Conservation (phyloP, 257 asterid genomes). For the Scutellaria baicalensis region DNA sequence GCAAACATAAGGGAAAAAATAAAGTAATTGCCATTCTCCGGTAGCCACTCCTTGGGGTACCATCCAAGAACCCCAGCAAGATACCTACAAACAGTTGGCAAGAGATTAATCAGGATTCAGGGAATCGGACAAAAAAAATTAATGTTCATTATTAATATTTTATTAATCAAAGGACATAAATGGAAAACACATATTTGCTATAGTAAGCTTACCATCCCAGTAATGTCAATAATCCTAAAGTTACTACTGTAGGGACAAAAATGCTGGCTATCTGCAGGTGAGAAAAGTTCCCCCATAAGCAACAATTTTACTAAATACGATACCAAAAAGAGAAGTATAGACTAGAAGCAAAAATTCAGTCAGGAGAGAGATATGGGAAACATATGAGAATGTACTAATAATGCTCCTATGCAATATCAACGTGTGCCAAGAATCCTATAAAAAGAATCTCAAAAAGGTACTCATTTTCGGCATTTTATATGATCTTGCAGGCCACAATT, state of each 20-base stretch:
- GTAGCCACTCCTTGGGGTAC: slow-evolving; percentile 83
- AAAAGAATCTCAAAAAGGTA: neutral
- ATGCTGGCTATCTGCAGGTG: slow-evolving; percentile 77
- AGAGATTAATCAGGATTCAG: neutral
- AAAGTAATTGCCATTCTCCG: slow-evolving; percentile 72
- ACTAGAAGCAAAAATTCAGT: neutral
- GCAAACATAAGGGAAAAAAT: slow-evolving; percentile 97
- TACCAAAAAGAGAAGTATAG: neutral
- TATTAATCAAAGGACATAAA: neutral
- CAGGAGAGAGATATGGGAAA: slow-evolving; percentile 1
- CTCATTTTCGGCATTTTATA: neutral
- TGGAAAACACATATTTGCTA: neutral
- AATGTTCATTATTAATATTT: neutral
- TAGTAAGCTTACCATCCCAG: slow-evolving; percentile 73
- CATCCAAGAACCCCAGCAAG: slow-evolving; percentile 75
- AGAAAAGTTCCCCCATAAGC: slow-evolving; percentile 22
- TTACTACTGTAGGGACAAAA: slow-evolving; percentile 78
- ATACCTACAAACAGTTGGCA: slow-evolving; percentile 48
- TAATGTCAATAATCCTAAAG: slow-evolving; percentile 66
- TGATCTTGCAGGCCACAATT: neutral
- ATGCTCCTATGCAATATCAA: neutral
- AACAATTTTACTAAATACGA: neutral
- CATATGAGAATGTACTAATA: neutral
- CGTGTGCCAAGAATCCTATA: neutral
- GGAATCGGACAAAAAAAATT: neutral